phyloP scores from a whole-genome alignment of 108 stramenopile species.

The Cyclotella baltica region DNA sequence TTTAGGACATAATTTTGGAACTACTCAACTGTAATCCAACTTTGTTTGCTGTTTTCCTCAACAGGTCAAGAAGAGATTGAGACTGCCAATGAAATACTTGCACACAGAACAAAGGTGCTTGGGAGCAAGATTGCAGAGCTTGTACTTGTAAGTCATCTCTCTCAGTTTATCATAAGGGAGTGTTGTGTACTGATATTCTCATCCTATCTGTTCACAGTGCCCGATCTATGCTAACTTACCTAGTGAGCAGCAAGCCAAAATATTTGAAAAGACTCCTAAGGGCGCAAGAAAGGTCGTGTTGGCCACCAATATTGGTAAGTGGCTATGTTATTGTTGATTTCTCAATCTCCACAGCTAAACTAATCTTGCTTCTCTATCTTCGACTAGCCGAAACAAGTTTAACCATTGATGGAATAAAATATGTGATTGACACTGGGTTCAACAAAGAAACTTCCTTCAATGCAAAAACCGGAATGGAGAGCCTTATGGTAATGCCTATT shows the following conservation, averaged over 20 bases:
- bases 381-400: no score
- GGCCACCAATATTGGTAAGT: slow-evolving; percentile 96
- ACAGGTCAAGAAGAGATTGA: slow-evolving; percentile 94
- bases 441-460: slow-evolving; percentile 98
- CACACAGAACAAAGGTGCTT: slow-evolving; percentile 81
- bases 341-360: no score
- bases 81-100: slow-evolving; percentile 93
- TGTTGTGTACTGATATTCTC: not conserved
- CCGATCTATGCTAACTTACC: slow-evolving; percentile 99
- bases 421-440: slow-evolving; percentile 98
- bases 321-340: not conserved
- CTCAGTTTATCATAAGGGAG: not conserved
- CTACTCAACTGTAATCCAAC: no score
- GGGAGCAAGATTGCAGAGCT: slow-evolving; percentile 97
- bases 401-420: slow-evolving; percentile 98
- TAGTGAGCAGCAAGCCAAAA: slow-evolving; percentile 99
- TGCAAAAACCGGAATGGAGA: slow-evolving; percentile 96
- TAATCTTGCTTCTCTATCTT: no score
- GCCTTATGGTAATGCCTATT: slow-evolving; percentile 96
- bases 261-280: slow-evolving; percentile 96
- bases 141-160: slow-evolving; percentile 59
- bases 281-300: slow-evolving; percentile 97
- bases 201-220: slow-evolving; percentile 52
- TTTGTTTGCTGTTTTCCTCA: not conserved
- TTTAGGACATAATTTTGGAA: no score